A percentile compares a stretch with the other conserved stretches of the same genome.
Evolutionary conservation across 1,284 basidiomycete species (phyloP).

Genomic region (Singerocomus inundabilis): DNA sequence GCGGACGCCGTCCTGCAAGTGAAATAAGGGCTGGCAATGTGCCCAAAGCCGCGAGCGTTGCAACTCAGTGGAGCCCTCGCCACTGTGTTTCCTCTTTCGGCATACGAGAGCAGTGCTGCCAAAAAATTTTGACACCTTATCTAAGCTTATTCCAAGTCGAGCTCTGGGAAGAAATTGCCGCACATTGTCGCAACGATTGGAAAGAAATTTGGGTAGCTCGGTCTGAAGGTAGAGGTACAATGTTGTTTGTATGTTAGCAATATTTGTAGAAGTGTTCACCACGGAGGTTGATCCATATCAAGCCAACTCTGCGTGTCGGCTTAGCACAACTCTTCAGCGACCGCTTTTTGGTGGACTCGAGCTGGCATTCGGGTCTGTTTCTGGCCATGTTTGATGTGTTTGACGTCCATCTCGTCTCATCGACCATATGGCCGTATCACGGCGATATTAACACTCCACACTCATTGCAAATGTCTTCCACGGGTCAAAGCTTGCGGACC

Average conservation of each 20-base stretch:
- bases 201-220: no score
- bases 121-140: no score
- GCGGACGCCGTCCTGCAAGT: neutral
- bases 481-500: no score
- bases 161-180: neutral
- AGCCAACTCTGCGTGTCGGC: neutral
- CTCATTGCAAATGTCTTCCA: no score
- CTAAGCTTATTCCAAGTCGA: neutral
- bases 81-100: conserved; percentile 7
- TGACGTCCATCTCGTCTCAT: no score
- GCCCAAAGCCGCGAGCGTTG: neutral
- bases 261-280: neutral
- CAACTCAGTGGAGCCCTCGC: neutral
- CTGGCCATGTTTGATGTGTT: no score
- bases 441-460: no score
- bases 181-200: no score
- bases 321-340: neutral
- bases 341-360: neutral
- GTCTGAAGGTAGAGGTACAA: neutral
- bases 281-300: neutral
- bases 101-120: neutral
- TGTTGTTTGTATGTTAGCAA: neutral
- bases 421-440: neutral
- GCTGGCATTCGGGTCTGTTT: neutral
- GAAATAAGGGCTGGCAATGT: no score